Percentiles rank a stretch among this genome's conserved stretches.
Evolutionary conservation across 495 filamentous ascomycete species (phyloP).

Genomic region (Aspergillus bertholletiae): DNA sequence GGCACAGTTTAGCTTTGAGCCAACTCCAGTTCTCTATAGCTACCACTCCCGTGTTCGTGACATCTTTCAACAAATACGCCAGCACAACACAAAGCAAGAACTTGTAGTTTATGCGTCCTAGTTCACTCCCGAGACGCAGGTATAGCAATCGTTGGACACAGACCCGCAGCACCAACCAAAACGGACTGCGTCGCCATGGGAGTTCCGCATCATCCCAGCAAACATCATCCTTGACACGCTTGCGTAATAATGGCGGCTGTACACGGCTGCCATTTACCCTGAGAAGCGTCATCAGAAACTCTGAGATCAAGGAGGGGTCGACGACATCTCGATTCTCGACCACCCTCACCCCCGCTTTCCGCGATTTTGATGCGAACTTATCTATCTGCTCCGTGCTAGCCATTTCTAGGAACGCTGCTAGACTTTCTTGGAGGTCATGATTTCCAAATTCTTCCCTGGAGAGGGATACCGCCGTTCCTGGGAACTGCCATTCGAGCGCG

Average conservation of each 20-base stretch:
- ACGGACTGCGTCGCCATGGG: constrained; percentile 56
- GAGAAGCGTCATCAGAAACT: constrained; percentile 54
- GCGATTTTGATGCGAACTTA: constrained; percentile 43
- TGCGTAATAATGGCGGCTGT: constrained; percentile 37
- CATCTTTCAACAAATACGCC: constrained; percentile 38
- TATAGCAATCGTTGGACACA: constrained; percentile 46
- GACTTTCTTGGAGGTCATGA: constrained; percentile 38
- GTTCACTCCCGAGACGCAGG: constrained; percentile 35
- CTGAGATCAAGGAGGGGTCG: constrained; percentile 50
- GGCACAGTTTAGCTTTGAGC: constrained; percentile 54
- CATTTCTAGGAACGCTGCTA: constrained; percentile 55
- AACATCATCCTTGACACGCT: constrained; percentile 58
- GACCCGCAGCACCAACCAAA: constrained; percentile 60
- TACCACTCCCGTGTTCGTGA: constrained; percentile 17
- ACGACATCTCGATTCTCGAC: constrained; percentile 55
- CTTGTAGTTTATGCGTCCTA: constrained; percentile 55
- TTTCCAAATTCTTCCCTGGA: constrained; percentile 31
- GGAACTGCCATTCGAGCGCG: constrained; percentile 47
- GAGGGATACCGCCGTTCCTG: constrained; percentile 36
- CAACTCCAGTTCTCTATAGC: constrained; percentile 30
- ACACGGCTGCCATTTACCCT: constrained; percentile 44
- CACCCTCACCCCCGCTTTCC: constrained; percentile 45
- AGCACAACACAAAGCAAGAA: constrained; percentile 46
- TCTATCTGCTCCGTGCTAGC: constrained; percentile 54
- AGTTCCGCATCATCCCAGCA: constrained; percentile 36